Base-by-base conservation (phyloP, 164 flowering plant genomes). In the Piper betle region DNA sequence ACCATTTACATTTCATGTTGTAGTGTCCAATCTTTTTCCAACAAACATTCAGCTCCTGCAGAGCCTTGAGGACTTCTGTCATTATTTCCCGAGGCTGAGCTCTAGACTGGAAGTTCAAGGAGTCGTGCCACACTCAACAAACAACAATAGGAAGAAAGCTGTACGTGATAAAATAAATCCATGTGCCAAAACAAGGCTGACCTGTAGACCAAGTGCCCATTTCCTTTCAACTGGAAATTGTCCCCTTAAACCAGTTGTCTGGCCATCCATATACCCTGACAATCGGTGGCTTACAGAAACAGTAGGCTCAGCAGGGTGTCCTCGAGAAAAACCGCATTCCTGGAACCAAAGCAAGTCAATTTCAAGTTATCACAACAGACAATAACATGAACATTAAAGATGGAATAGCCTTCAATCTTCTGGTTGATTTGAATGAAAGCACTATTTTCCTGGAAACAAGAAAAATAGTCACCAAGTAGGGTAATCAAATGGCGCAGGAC, bases 151-250 rank as follows among this genome's bases (percentile, higher is more conserved):
- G 15, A 16, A 19, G 40, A 0, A 9, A 11, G 39, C 38, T 50
- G 19, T 57, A 18, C 4, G 39, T 2, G 1, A 6, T 43, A 8
- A 7, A 8, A 9, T 41, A 41, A 8, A 43, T 8, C 8, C 2
- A 8, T 3, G 50, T 43, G 25, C 5, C 25, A 37, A 62, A 59
- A 57, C 15, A 58, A 37, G 18, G 48, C 38, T 20, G 58, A 85
- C 98, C 98, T 92, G 98, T 66, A 92, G 84, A 40, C 98, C 98
- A 73, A 93, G 95, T 59, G 96, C 96, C 99, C 99, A 93, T 88
- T 90, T 90, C 68, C 86, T 78, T 59, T 88, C 97, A 60, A 66
- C 77, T 11, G 81, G 80, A 65, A 71, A 72, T 54, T 85, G 96
- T 16, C 77, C 68, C 60, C 84, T 81, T 37, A 75, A 66, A 48